Conservation (phyloP, 129 eudicot genomes). For the Tagetes patula region DNA sequence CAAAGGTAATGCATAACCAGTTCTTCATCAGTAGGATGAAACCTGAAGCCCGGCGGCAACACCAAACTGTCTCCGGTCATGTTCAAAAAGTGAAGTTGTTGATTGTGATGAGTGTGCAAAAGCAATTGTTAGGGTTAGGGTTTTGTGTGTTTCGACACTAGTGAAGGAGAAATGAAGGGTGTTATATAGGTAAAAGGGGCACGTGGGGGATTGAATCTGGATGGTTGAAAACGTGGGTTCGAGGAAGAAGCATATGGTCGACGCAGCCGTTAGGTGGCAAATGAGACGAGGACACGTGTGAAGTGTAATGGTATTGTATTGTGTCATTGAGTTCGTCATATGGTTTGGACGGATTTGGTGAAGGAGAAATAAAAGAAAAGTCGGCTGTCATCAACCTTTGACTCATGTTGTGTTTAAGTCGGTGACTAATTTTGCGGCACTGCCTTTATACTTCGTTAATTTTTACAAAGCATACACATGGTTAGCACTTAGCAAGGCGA, state of each 20-base stretch:
- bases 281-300: constrained; percentile 30
- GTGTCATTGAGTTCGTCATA: constrained; percentile 53
- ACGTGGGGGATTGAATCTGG: constrained; percentile 49
- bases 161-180: background rate
- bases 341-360: constrained; percentile 16
- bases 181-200: constrained; percentile 25
- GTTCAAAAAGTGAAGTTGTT: background rate
- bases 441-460: background rate
- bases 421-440: constrained; percentile 37
- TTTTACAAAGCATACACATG: too few species aligned
- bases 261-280: constrained; percentile 38
- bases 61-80: constrained; percentile 23
- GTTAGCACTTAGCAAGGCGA: too few species aligned
- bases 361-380: constrained; percentile 16
- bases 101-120: too few species aligned
- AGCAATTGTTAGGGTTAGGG: background rate
- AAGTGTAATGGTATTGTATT: constrained; percentile 36
- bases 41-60: constrained; percentile 65
- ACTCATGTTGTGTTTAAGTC: constrained; percentile 36
- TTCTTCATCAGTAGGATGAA: constrained; percentile 71
- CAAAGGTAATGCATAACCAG: constrained; percentile 59
- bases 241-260: constrained; percentile 28
- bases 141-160: constrained; percentile 35
- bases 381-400: constrained; percentile 25
- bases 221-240: constrained; percentile 36